Evolutionary conservation across 2,329 filamentous ascomycete genomes (phyloP), one percentile per base, ranked within the genome.

Genomic region (Coniella lustricola): DNA sequence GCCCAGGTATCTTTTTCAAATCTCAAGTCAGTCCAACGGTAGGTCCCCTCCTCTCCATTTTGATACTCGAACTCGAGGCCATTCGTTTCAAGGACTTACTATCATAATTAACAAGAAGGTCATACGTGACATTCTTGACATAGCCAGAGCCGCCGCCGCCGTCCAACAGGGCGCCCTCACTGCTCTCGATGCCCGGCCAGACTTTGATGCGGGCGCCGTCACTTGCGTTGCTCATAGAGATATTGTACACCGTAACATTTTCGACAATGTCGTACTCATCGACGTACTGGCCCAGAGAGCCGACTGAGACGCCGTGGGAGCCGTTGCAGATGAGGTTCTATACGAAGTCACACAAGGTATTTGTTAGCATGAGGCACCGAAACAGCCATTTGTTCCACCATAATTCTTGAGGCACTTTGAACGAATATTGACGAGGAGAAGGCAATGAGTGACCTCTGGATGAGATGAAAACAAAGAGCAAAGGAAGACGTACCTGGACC

Each of bases 171-270:
- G 48, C 39, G 16, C 36, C 37, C 13, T 45, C 37, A 14, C 34
- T 38, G 14, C 44, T 52, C 18, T 52, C 41, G 7, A 52, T 60
- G 50, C 76, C 77, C 1, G 77, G 44, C 44, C 44, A 46, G 55
- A 81, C 78, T 64, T 84, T 84, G 66, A 84, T 82, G 48, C 80
- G 76, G 0, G 79, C 80, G 38, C 76, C 77, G 54, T 83, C 75
- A 16, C 44, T 18, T n/a, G 68, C 68, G 51, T 74, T 74, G 51
- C 64, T 66, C 66, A 74, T 69, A 33, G 65, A 68, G 31, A 69
- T 63, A 54, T 75, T 74, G 59, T 66, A 68, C 12, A 76, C 73
- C 54, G 74, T 72, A 34, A 82, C 61, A 56, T 82, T 75, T 62
- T 80, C 68, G 18, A 82, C 78, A 48, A 81, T 76, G 57, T 82